phyloP scores from a whole-genome alignment of 306 rosid genomes.

The Crataegus laevigata region DNA sequence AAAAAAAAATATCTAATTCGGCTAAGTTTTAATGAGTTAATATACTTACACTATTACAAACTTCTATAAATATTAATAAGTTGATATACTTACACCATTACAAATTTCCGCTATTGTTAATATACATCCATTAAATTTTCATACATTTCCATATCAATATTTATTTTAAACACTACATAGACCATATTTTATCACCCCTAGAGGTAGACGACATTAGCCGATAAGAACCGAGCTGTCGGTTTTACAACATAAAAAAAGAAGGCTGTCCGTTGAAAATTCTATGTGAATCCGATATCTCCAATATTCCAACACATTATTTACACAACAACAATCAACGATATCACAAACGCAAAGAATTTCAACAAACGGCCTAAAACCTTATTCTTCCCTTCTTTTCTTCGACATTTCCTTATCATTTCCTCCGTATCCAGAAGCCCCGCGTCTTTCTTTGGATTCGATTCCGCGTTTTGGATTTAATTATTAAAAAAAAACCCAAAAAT shows the following conservation, averaged over 20 bases:
- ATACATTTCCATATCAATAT: no score
- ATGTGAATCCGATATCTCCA: neutral
- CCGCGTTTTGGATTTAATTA: neutral
- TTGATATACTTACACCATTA: no score
- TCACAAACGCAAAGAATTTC: neutral
- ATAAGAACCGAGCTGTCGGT: neutral
- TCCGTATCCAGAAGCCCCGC: neutral
- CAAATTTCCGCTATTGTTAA: no score
- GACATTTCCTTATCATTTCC: neutral
- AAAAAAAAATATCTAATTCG: no score
- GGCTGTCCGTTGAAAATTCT: constrained; percentile 3
- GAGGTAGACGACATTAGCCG: neutral
- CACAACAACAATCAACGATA: neutral
- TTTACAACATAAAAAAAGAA: neutral
- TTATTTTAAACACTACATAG: no score
- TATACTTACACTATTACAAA: no score
- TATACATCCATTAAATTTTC: no score
- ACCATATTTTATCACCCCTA: no score
- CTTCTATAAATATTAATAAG: no score
- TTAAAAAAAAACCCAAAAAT: neutral
- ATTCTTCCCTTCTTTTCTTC: neutral
- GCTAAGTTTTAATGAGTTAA: no score
- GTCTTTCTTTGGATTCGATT: neutral
- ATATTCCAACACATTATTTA: neutral
- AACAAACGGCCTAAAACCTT: neutral